Evolutionary conservation across 805 yeast genomes (phyloP), one percentile per base, ranked within the genome.

Genomic region (Candida sakaeoensis): DNA sequence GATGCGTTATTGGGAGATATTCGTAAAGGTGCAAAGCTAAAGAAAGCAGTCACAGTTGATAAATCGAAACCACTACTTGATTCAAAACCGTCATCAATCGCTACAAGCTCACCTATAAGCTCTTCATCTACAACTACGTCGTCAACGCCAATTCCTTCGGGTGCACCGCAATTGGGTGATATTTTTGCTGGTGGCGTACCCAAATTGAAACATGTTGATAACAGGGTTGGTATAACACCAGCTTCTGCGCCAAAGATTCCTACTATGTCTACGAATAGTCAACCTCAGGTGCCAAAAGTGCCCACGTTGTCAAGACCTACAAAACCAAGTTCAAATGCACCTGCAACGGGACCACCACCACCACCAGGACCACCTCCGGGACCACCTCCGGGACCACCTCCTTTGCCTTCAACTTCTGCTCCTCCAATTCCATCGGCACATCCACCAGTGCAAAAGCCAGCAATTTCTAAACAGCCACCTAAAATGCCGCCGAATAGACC

Each of bases 171-270:
- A 52, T 61, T 82, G 48, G 87, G 85, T 13, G 83, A 80, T 37
- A 69, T 82, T 12, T 80, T 82, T 60, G 88, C 93, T 3, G 86
- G 83, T 5, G 95, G 95, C 1, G 71, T 86, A 60, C 93, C 95
- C 6, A 82, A 82, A 52, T 67, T 85, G 45, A 78, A 75, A 38
- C 57, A 59, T 30, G 57, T 54, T 7, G 71, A 68, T 43, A 67
- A 65, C 44, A 55, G 73, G 27, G 29, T 61, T 13, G 65, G 61
- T 1, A 51, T 63, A 12, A 55, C 65, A 8, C 70, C 71, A 1
- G 46, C 52, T 7, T 50, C 65, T 12, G 70, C 72, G 2, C 75
- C 76, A 6, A 45, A 51, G 24, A 55, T 65, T 25, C 73, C 74
- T 2, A 51, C 31, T 5, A 9, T 8, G 2, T 10, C 22, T 4